A percentile compares a stretch with the other conserved stretches of the same genome.
These are phyloP conservation scores for Spergularia marina DNA, from an alignment of 148 eudicot species.

Conservation along the genomic window DNA sequence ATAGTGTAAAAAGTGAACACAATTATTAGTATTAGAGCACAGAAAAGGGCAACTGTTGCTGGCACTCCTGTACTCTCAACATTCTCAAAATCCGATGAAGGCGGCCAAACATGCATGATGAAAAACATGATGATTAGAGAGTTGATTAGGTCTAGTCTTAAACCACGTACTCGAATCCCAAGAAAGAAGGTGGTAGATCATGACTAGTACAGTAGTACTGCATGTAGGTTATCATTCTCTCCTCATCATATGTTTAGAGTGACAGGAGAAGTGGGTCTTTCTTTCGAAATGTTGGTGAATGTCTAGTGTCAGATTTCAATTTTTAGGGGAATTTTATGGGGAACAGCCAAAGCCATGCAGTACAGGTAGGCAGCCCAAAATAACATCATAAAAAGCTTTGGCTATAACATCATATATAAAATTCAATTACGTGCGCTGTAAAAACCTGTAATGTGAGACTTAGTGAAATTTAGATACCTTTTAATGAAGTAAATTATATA, in stretches of 20 bases:
- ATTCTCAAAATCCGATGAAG: background rate
- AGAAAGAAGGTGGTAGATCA: slow-evolving; percentile 13
- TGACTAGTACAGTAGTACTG: background rate
- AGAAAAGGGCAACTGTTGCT: background rate
- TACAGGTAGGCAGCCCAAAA: background rate
- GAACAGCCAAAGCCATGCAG: slow-evolving; percentile 31
- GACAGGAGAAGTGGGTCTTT: slow-evolving; percentile 4
- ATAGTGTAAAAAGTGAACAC: background rate
- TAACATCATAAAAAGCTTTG: background rate
- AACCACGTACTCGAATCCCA: slow-evolving; percentile 33
- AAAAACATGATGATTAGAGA: slow-evolving; percentile 20
- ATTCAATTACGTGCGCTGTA: no score
- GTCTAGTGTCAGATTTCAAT: slow-evolving; percentile 18
- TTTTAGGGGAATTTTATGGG: slow-evolving; percentile 31
- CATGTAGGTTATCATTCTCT: slow-evolving; percentile 6
- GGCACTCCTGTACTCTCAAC: no score
- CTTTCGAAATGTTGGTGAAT: slow-evolving; percentile 7
- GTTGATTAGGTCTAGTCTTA: slow-evolving; percentile 21
- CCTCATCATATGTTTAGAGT: background rate
- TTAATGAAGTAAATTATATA: no score
- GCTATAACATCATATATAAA: no score
- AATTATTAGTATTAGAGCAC: slow-evolving; percentile 14
- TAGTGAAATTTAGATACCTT: no score
- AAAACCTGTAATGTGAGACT: no score
- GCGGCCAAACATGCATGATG: slow-evolving; percentile 26